Conservation (phyloP, 2,329 filamentous ascomycete genomes). For the Alternaria panax region DNA sequence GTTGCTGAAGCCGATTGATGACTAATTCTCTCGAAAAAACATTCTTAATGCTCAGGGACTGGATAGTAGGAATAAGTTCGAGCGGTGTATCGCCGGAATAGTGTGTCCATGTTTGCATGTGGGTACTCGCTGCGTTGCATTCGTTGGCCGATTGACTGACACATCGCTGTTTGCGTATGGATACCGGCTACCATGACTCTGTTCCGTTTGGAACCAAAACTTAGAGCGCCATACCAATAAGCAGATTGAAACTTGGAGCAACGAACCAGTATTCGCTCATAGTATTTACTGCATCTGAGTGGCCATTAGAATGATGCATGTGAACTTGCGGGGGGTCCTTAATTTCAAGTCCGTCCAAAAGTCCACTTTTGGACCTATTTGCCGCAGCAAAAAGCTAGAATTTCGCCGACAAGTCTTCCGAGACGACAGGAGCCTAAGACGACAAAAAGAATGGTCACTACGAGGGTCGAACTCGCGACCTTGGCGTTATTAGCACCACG, state of each 20-base stretch:
- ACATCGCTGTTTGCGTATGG: not conserved
- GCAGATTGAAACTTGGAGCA: not conserved
- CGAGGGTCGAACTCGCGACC: constrained; percentile 24
- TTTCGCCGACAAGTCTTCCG: not conserved
- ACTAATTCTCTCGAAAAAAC: not conserved
- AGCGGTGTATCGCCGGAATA: not conserved
- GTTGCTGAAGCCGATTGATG: constrained; percentile 1
- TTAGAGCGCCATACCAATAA: not conserved
- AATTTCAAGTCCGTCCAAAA: not conserved
- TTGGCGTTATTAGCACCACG: constrained; percentile 30
- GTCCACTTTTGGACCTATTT: not conserved
- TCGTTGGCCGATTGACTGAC: no score
- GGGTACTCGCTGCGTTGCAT: not conserved
- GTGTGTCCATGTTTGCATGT: not conserved
- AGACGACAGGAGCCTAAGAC: not conserved
- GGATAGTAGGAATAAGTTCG: not conserved
- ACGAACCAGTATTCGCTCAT: not conserved
- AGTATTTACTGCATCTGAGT: not conserved
- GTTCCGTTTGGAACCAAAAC: not conserved
- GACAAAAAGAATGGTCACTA: constrained; percentile 23
- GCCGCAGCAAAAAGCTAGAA: not conserved
- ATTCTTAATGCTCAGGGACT: fast-evolving
- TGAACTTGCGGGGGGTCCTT: not conserved
- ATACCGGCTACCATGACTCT: not conserved
- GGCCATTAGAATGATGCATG: not conserved